phyloP scores from a whole-genome alignment of 768 basidiomycete species.

The Dacryopinax primogenitus region DNA sequence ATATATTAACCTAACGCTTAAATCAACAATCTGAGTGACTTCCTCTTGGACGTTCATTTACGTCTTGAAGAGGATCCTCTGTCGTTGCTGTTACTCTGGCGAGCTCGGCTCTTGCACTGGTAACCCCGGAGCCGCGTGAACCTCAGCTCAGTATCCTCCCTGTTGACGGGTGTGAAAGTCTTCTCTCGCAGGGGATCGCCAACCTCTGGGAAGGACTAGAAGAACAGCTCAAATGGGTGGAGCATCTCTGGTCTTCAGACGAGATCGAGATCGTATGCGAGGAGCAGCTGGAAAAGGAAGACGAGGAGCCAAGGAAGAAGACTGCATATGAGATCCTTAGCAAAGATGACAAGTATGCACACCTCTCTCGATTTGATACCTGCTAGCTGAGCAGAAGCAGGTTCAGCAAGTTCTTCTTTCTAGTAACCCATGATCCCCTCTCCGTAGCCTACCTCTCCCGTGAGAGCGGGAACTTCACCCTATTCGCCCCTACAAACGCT shows the following conservation, averaged over 20 bases:
- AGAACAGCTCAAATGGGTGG: background rate
- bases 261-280: background rate
- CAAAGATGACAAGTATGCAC: constrained; percentile 19
- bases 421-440: background rate
- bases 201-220: background rate
- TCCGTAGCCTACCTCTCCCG: background rate
- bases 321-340: constrained; percentile 26
- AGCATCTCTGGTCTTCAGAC: background rate
- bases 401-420: constrained; percentile 19
- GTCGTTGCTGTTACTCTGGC: background rate
- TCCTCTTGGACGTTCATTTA: too few species aligned
- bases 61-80: too few species aligned
- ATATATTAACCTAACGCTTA: too few species aligned
- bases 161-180: background rate
- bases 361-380: background rate
- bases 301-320: constrained; percentile 7
- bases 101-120: background rate
- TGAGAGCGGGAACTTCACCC: constrained; percentile 33
- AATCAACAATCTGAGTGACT: too few species aligned
- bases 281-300: background rate
- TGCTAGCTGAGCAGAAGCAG: background rate
- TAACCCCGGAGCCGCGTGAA: background rate
- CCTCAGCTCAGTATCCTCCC: background rate
- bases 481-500: constrained; percentile 41
- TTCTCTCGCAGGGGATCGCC: background rate